Evolutionary conservation across 805 yeast genomes (phyloP).

Genomic region (Barnettozyma sucrosica): DNA sequence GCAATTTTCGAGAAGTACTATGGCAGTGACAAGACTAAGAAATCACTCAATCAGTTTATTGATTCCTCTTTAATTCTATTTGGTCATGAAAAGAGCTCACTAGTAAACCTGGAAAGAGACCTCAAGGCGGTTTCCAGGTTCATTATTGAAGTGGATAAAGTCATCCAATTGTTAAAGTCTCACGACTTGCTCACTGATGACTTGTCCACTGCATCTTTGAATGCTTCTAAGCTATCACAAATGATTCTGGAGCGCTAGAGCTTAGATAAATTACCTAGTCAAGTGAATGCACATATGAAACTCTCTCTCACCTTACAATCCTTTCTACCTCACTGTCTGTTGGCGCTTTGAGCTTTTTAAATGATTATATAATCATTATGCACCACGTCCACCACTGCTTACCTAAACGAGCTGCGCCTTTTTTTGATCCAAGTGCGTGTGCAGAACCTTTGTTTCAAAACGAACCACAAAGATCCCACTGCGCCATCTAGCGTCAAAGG

Average conservation of each 20-base stretch:
- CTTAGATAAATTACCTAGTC: neutral
- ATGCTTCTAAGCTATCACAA: conserved; percentile 4
- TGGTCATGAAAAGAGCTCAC: conserved; percentile 3
- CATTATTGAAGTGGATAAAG: conserved; percentile 5
- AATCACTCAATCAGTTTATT: neutral
- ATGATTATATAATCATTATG: neutral
- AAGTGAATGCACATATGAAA: neutral
- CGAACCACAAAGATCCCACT: neutral
- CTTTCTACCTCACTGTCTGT: too few species aligned
- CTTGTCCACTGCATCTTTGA: conserved; percentile 1
- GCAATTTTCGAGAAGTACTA: conserved; percentile 26
- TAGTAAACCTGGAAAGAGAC: conserved; percentile 3
- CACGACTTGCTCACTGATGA: conserved; percentile 3
- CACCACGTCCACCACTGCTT: neutral
- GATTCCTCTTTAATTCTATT: conserved; percentile 1
- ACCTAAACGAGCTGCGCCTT: neutral
- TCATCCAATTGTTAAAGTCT: conserved; percentile 4
- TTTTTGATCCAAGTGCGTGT: neutral
- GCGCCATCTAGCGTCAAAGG: neutral
- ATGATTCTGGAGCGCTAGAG: neutral
- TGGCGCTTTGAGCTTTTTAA: neutral
- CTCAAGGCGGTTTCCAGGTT: conserved; percentile 4
- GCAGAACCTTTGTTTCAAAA: neutral
- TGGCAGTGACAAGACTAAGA: neutral
- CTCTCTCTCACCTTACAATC: neutral